phyloP scores from a whole-genome alignment of 1,284 basidiomycete genomes.

The Tremellales sp. region DNA sequence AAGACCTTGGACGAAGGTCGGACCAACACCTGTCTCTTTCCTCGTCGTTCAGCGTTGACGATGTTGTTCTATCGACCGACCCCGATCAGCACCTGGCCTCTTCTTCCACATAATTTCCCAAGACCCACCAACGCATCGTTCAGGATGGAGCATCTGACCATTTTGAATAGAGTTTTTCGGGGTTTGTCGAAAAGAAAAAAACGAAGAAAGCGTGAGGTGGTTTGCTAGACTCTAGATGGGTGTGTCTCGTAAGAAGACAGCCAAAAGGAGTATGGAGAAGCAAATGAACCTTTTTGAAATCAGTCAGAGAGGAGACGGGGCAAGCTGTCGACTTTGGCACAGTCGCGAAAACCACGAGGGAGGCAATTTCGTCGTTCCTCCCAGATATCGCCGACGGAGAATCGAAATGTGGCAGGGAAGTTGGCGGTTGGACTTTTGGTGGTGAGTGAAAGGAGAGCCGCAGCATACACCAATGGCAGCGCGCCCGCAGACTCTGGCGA shows the following conservation, averaged over 20 bases:
- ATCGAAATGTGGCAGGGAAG: too few relatives aligned
- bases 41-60: conserved; percentile 95
- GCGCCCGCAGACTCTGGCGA: not conserved
- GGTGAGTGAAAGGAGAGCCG: too few relatives aligned
- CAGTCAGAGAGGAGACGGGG: conserved; percentile 2
- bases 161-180: conserved; percentile 36
- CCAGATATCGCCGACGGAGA: too few relatives aligned
- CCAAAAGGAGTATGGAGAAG: conserved; percentile 38
- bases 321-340: not conserved
- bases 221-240: conserved; percentile 46
- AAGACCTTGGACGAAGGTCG: conserved; percentile 94
- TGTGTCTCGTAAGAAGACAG: conserved; percentile 39
- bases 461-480: conserved; percentile 12
- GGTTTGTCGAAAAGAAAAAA: conserved; percentile 16
- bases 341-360: conserved; percentile 3
- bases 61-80: conserved; percentile 90
- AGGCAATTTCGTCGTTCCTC: too few relatives aligned
- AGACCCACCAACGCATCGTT: conserved; percentile 72
- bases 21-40: conserved; percentile 95
- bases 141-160: conserved; percentile 50
- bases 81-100: not conserved
- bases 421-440: too few relatives aligned
- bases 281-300: conserved; percentile 15
- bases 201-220: conserved; percentile 36
- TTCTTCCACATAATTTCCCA: conserved; percentile 2